A percentile compares a stretch with the other conserved stretches of the same genome.
These are phyloP conservation scores for Elsinoe fawcettii DNA, from an alignment of 2,329 filamentous ascomycete genomes.

Conservation along the genomic window DNA sequence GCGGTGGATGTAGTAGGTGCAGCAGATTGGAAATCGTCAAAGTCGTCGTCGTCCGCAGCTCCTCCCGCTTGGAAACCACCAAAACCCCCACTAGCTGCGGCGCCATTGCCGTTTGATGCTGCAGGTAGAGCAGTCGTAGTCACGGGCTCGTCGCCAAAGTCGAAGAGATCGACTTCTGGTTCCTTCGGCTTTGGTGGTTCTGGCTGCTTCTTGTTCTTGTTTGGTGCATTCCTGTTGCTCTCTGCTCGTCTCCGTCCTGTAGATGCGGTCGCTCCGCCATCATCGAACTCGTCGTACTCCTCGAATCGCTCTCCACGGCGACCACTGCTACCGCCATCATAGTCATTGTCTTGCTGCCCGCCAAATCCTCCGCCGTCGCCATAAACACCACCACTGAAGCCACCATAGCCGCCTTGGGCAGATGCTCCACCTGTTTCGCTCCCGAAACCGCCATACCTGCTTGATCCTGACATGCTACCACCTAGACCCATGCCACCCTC, in stretches of 20 bases:
- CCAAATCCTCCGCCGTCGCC: constrained; percentile 95
- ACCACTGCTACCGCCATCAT: constrained; percentile 58
- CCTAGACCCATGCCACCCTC: constrained; percentile 67
- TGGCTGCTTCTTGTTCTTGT: constrained; percentile 50
- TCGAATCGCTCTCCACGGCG: constrained; percentile 71
- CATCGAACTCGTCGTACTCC: constrained; percentile 95
- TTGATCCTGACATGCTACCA: constrained; percentile 42
- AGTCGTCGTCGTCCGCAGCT: constrained; percentile 76
- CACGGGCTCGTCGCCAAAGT: constrained; percentile 71
- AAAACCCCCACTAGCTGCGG: constrained; percentile 79
- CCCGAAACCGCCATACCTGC: constrained; percentile 83
- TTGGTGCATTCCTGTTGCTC: constrained; percentile 28
- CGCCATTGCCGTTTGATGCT: constrained; percentile 39
- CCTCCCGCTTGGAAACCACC: constrained; percentile 87
- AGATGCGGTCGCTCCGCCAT: constrained; percentile 50
- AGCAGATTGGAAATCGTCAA: constrained; percentile 95
- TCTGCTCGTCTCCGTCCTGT: constrained; percentile 47
- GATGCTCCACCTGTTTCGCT: constrained; percentile 51
- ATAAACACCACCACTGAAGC: constrained; percentile 69
- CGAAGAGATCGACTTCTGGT: constrained; percentile 86
- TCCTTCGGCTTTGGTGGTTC: constrained; percentile 72
- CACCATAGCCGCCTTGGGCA: constrained; percentile 45
- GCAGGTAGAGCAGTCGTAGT: constrained; percentile 41
- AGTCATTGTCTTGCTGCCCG: constrained; percentile 54
- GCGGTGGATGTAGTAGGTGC: constrained; percentile 42